A percentile compares a stretch with the other conserved stretches of the same genome.
Evolutionary conservation across 2,329 filamentous ascomycete species (phyloP).

Genomic region (Exophiala bonariae): DNA sequence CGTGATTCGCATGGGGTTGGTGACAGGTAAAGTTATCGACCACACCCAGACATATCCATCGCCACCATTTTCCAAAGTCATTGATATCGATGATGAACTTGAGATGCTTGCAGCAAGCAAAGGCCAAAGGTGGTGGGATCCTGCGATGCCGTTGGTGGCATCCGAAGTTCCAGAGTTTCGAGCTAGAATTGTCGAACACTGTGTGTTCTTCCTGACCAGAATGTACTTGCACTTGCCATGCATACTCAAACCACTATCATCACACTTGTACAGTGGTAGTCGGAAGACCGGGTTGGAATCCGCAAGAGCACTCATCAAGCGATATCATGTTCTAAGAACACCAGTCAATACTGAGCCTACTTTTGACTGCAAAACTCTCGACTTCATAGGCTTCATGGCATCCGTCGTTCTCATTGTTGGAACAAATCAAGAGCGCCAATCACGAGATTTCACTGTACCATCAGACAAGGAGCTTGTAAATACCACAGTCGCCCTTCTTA

Average conservation of each 20-base stretch:
- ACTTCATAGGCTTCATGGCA: constrained; percentile 12
- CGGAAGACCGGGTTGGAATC: constrained; percentile 5
- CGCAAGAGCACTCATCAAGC: constrained; percentile 1
- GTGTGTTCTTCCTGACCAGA: constrained; percentile 8
- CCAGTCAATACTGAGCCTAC: constrained; percentile 1
- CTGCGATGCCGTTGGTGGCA: background rate
- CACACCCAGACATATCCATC: constrained; percentile 5
- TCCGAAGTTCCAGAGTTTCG: constrained; percentile 1
- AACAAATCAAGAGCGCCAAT: background rate
- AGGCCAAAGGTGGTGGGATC: constrained; percentile 4
- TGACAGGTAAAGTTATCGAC: constrained; percentile 11
- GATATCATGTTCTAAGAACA: constrained; percentile 8
- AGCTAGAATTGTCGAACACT: constrained; percentile 8
- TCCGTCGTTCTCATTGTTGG: constrained; percentile 8
- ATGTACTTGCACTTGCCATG: constrained; percentile 13
- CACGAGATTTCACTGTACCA: background rate
- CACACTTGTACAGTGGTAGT: constrained; percentile 7
- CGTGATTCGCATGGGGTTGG: constrained; percentile 6
- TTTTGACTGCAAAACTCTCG: constrained; percentile 11
- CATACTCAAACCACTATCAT: constrained; percentile 7
- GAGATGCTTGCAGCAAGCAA: constrained; percentile 1
- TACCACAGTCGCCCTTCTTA: background rate
- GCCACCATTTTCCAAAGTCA: constrained; percentile 7
- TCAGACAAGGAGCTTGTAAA: background rate
- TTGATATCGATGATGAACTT: constrained; percentile 14